Evolutionary conservation across 2,329 filamentous ascomycete species (phyloP), one percentile per base, ranked within the genome.

Genomic region (Calonectria honghensis): DNA sequence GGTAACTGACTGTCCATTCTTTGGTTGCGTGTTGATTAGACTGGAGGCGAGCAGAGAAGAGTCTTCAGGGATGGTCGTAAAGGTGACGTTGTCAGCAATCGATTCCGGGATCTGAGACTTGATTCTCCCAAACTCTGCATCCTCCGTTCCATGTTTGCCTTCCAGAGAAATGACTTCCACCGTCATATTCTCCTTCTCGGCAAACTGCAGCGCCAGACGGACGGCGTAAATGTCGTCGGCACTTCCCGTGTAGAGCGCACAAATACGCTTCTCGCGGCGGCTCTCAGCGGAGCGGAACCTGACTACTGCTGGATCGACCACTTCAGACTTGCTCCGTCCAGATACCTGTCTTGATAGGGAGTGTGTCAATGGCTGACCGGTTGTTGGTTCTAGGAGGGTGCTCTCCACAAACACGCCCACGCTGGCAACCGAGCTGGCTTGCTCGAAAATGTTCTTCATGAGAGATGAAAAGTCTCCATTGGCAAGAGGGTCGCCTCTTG

Each of bases 211-310:
- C 2, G 96, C 93, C 27, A 98, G 90, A 1, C 92, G 90, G 2
- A 98, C 88, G 0, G 95, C 96, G 14, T 93, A 91, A n/a, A 92
- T 90, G 81, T 98, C 96, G 82, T 98, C 96, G 0, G 88, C 86
- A 10, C 94, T 94, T 32, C 96, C 96, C 72, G 98, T 93, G 86
- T 95, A 98, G 1, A 96, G 94, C 72, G 97, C 88, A 84, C 97
- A 96, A 79, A 98, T 89, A 82, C 96, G 95, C 82, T 97, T 78
- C 69, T 80, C 70, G n/a, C 73, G 57, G 54, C 75, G 54, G 72
- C 73, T 73, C 31, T 77, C 73, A 0, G 73, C 73, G 7, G 75
- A 75, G 37, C 75, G 73, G 24, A 77, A 77, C 24, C 52, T 70
- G 16, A 74, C 51, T 6, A 68, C 51, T 0, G 73, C 39, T 6